Percentiles rank a stretch among this genome's conserved stretches.
Conservation (phyloP, 116 monocot species). For the Trichopus zeylanicus region DNA sequence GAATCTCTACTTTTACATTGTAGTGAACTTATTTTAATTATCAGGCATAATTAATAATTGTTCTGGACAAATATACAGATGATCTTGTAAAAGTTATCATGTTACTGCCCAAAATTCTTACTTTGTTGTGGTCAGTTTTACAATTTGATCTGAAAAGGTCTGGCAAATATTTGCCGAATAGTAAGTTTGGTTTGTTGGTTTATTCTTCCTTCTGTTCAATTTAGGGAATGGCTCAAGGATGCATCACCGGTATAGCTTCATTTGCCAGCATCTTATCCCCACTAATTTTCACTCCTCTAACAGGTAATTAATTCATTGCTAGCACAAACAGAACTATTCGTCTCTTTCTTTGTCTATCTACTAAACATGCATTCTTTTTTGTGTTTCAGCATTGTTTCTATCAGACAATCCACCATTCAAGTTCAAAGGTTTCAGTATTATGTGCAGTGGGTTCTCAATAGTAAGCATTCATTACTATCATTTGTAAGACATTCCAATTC, state of each 20-base stretch:
- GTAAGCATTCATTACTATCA: constrained; percentile 27
- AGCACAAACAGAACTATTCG: background rate
- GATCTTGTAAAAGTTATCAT: too few species aligned
- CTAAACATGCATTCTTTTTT: background rate
- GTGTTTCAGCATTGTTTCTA: constrained; percentile 58
- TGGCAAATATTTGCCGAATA: too few species aligned
- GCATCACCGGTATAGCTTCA: constrained; percentile 75
- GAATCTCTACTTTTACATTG: too few species aligned
- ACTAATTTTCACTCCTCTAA: constrained; percentile 70
- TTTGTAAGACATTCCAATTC: background rate
- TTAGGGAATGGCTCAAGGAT: constrained; percentile 98
- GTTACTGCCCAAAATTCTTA: too few species aligned
- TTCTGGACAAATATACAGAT: too few species aligned
- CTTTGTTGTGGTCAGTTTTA: too few species aligned
- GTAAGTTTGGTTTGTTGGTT: too few species aligned
- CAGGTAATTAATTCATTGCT: constrained; percentile 35
- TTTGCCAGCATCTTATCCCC: constrained; percentile 81
- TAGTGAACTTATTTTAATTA: too few species aligned
- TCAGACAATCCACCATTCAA: constrained; percentile 80
- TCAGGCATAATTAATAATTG: too few species aligned
- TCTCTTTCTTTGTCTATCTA: background rate
- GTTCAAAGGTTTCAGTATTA: constrained; percentile 89
- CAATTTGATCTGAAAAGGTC: too few species aligned
- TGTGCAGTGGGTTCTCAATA: constrained; percentile 65
- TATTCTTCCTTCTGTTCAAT: background rate